A percentile compares a stretch with the other conserved stretches of the same genome.
Conservation (phyloP, 371 early-diverging fungal genomes). For the Syncephalis plumigaleata region DNA sequence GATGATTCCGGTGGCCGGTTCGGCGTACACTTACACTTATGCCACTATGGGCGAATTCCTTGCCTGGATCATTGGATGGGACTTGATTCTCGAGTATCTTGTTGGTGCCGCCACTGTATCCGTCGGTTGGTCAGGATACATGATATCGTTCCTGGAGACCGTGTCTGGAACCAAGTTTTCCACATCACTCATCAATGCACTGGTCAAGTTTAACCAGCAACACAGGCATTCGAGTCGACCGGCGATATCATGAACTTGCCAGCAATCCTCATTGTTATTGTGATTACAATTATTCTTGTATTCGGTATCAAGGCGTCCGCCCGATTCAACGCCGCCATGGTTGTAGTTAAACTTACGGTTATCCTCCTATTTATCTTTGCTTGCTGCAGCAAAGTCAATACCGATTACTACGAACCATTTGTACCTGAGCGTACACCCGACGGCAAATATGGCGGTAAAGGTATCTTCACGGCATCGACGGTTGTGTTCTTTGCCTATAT, state of each 20-base stretch:
- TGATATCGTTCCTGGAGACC: slow-evolving; percentile 41
- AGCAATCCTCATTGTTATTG: slow-evolving; percentile 43
- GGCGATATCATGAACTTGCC: slow-evolving; percentile 56
- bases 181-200: slow-evolving; percentile 31
- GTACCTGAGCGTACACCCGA: slow-evolving; percentile 37
- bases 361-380: slow-evolving; percentile 65
- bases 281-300: slow-evolving; percentile 33
- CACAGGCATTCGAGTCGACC: slow-evolving; percentile 15
- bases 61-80: slow-evolving; percentile 76
- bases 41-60: slow-evolving; percentile 70
- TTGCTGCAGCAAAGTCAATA: slow-evolving; percentile 38
- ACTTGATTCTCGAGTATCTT: slow-evolving; percentile 67
- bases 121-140: slow-evolving; percentile 60
- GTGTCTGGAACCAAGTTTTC: slow-evolving; percentile 27
- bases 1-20: slow-evolving; percentile 71
- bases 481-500: slow-evolving; percentile 80
- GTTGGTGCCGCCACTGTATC: slow-evolving; percentile 53
- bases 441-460: slow-evolving; percentile 37
- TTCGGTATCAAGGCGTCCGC: slow-evolving; percentile 58
- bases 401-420: slow-evolving; percentile 57
- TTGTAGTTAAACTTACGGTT: slow-evolving; percentile 51
- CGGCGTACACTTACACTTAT: slow-evolving; percentile 68
- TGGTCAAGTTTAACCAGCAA: slow-evolving; percentile 30
- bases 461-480: slow-evolving; percentile 58
- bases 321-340: slow-evolving; percentile 45